Conservation (phyloP, 2,329 filamentous ascomycete genomes). For the Dothistroma pini region DNA sequence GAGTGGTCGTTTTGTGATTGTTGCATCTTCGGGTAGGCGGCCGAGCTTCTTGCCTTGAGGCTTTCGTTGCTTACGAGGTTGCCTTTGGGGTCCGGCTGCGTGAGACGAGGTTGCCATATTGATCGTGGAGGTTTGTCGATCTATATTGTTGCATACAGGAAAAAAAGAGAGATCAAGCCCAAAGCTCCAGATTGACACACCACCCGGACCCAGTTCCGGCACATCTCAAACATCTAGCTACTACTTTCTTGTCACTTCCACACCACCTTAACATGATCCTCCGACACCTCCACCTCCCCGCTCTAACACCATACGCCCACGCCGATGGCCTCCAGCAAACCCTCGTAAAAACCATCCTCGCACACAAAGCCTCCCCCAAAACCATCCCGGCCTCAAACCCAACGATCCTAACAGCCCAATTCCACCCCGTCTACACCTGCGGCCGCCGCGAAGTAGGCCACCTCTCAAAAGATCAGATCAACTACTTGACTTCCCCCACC, state of each 20-base stretch:
- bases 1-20: slow-evolving; percentile 55
- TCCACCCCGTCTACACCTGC: slow-evolving; percentile 80
- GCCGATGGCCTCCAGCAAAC: slow-evolving; percentile 56
- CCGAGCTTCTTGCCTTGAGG: slow-evolving; percentile 7
- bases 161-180: background rate
- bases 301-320: slow-evolving; percentile 52
- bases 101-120: background rate
- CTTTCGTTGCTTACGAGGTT: background rate
- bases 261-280: slow-evolving; percentile 44
- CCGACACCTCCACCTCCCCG: slow-evolving; percentile 58
- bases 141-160: background rate
- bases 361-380: slow-evolving; percentile 53
- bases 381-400: slow-evolving; percentile 46
- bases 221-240: background rate
- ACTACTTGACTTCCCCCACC: slow-evolving; percentile 35
- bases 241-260: background rate
- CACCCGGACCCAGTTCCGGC: slow-evolving; percentile 1
- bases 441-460: slow-evolving; percentile 69
- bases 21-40: slow-evolving; percentile 39
- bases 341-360: slow-evolving; percentile 56
- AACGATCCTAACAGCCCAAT: slow-evolving; percentile 76
- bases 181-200: background rate
- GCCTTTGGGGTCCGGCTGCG: background rate
- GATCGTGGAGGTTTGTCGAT: background rate
- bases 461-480: slow-evolving; percentile 47